These are phyloP conservation scores for Stenogyne calaminthoides DNA, from an alignment of 305 asterid genomes.

Conservation along the genomic window DNA sequence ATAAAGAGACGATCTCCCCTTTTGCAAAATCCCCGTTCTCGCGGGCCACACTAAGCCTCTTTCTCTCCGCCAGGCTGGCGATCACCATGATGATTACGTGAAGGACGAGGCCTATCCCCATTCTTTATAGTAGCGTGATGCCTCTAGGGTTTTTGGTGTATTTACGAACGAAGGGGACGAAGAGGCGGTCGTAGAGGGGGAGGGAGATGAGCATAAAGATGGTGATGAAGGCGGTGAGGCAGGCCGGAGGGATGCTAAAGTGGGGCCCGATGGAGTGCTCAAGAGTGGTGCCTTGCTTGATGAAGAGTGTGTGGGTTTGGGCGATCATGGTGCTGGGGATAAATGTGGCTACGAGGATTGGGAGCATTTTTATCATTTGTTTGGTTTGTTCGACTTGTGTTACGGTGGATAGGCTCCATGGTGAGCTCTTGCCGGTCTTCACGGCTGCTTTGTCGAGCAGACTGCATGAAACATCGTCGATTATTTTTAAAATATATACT, in stretches of 20 bases:
- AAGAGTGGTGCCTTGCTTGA: conserved; percentile 65
- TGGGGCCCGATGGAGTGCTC: conserved; percentile 47
- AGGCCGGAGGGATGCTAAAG: conserved; percentile 62
- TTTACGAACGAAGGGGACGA: conserved; percentile 45
- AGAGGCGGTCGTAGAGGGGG: conserved; percentile 52
- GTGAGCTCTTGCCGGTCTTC: conserved; percentile 28
- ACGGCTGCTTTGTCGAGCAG: conserved; percentile 67
- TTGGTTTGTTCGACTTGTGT: conserved; percentile 76
- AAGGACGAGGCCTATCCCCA: conserved; percentile 52
- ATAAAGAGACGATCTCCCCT: conserved; percentile 46
- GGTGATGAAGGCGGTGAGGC: conserved; percentile 60
- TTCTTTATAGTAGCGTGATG: conserved; percentile 56
- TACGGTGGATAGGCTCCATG: conserved; percentile 56
- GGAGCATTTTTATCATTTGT: conserved; percentile 69
- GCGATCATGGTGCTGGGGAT: conserved; percentile 63
- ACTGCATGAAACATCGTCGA: no score
- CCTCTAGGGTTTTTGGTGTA: conserved; percentile 69
- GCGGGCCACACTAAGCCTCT: conserved; percentile 48
- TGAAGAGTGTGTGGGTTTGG: conserved; percentile 54
- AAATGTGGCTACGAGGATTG: conserved; percentile 52
- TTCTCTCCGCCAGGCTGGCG: conserved; percentile 49
- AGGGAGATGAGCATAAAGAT: conserved; percentile 54
- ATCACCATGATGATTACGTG: conserved; percentile 50
- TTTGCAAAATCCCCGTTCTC: conserved; percentile 35
- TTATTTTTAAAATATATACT: no score